phyloP scores from a whole-genome alignment of 1,284 basidiomycete species.

The Pascua guehoae region DNA sequence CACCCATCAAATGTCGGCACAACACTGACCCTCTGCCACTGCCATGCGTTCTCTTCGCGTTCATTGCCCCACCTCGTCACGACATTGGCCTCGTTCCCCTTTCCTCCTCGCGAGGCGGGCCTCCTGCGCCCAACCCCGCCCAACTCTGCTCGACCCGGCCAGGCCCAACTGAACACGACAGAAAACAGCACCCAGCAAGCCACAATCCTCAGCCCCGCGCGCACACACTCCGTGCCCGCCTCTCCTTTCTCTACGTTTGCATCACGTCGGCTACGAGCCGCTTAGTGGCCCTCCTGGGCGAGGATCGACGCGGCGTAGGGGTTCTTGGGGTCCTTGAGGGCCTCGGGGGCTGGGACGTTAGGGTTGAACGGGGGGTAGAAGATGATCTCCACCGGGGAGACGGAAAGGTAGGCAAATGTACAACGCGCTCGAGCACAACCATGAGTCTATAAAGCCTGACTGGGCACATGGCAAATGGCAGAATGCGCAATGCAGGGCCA shows the following conservation, averaged over 20 bases:
- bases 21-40: too few relatives aligned
- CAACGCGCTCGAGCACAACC: neutral
- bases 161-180: too few relatives aligned
- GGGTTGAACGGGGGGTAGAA: neutral
- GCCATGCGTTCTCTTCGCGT: too few relatives aligned
- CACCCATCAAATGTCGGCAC: too few relatives aligned
- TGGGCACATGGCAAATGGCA: neutral
- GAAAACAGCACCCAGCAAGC: too few relatives aligned
- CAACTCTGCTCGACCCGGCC: too few relatives aligned
- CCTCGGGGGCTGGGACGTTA: conserved; percentile 29
- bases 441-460: too few relatives aligned
- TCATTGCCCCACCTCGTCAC: too few relatives aligned
- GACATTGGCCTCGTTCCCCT: too few relatives aligned
- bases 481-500: neutral
- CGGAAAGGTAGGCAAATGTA: neutral
- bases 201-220: too few relatives aligned
- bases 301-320: conserved; percentile 26
- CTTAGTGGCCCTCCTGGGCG: conserved; percentile 20
- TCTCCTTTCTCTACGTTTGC: conserved; percentile 10
- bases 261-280: conserved; percentile 6
- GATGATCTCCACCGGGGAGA: neutral
- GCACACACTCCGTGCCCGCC: neutral
- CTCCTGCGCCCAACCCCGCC: too few relatives aligned
- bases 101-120: too few relatives aligned
- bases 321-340: conserved; percentile 37